Evolutionary conservation across 2,329 filamentous ascomycete genomes (phyloP), one percentile per base, ranked within the genome.

Genomic region (Xylariales sp.): DNA sequence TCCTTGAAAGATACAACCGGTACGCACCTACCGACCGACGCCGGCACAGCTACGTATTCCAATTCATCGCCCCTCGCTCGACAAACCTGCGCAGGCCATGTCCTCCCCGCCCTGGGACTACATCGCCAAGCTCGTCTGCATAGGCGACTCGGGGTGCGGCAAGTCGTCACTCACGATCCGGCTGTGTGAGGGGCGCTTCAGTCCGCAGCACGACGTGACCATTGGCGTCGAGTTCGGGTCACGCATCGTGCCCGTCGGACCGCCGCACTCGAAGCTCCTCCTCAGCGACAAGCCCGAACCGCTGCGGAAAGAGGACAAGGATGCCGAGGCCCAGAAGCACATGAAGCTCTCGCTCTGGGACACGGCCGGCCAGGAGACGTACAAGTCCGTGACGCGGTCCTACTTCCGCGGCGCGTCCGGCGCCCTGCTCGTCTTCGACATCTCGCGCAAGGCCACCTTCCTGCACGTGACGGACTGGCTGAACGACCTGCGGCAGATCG

Each of bases 301-400:
- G 38, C 50, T 16, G 38, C 50, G 15, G 25, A 48, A 32, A 25
- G 25, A 43, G 22, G 38, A 35, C 39, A 21, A 45, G 31, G 28
- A 54, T 19, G 10, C 48, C 16, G 52, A 58, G 8, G 56, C 57
- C 28, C 80, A 84, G 61, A 83, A 80, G 56, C 84, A 91, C 68
- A 95, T 95, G 89, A 95, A 95, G 66, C 76, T 95, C 4, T 88
- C 83, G 32, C 73, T 97, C 9, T 97, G 91, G 91, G 91, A 96
- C 60, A 97, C 91, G 1, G 91, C 91, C 12, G 91, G 91, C 19
- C 91, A 97, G 64, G 91, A 97, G 70, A 95, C 89, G 10, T 97
- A 97, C 73, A 96, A 96, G 64, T 91, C 86, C 32, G 93, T 97
- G 45, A 97, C 91, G 7, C 76, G 91, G 41, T 93, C 86, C 47